These are phyloP conservation scores for Pythium myriotylum DNA, from an alignment of 352 stramenopile genomes.

Conservation along the genomic window DNA sequence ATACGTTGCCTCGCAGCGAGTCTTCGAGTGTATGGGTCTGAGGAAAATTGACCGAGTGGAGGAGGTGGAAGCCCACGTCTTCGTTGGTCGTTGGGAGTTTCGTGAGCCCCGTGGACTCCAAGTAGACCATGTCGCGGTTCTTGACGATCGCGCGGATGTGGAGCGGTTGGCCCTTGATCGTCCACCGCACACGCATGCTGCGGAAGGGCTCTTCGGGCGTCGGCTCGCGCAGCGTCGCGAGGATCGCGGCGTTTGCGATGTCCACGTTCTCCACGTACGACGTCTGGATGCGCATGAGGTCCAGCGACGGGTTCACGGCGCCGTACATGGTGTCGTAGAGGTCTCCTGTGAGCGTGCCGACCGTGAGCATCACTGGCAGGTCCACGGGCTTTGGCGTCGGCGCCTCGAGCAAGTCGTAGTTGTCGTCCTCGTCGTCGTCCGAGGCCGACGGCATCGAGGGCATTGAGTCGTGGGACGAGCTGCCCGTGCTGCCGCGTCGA, in stretches of 20 bases:
- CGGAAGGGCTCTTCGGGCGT: constrained; percentile 47
- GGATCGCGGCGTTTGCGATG: constrained; percentile 49
- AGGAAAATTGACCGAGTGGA: constrained; percentile 64
- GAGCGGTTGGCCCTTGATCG: constrained; percentile 45
- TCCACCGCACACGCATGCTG: constrained; percentile 55
- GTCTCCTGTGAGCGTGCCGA: constrained; percentile 42
- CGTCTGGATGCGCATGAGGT: constrained; percentile 55
- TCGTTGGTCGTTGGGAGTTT: constrained; percentile 41
- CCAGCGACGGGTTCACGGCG: constrained; percentile 43
- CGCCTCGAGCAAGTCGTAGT: constrained; percentile 6
- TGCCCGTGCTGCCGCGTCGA: background rate
- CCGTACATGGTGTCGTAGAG: constrained; percentile 61
- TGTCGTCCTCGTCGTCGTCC: constrained; percentile 12
- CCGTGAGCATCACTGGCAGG: constrained; percentile 39
- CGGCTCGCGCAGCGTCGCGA: constrained; percentile 42
- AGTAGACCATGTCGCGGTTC: constrained; percentile 62
- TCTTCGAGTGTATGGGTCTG: constrained; percentile 38
- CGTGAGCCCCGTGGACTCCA: constrained; percentile 55
- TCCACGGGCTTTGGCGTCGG: constrained; percentile 12
- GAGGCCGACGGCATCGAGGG: constrained; percentile 8
- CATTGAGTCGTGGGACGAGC: background rate
- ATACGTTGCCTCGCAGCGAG: constrained; percentile 57
- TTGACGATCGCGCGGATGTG: constrained; percentile 49
- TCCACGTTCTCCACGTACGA: constrained; percentile 53
- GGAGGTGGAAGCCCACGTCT: constrained; percentile 59